A percentile compares a stretch with the other conserved stretches of the same genome.
These are phyloP conservation scores for Cystobasidium tubakii DNA, from an alignment of 768 basidiomycete species.

Conservation along the genomic window DNA sequence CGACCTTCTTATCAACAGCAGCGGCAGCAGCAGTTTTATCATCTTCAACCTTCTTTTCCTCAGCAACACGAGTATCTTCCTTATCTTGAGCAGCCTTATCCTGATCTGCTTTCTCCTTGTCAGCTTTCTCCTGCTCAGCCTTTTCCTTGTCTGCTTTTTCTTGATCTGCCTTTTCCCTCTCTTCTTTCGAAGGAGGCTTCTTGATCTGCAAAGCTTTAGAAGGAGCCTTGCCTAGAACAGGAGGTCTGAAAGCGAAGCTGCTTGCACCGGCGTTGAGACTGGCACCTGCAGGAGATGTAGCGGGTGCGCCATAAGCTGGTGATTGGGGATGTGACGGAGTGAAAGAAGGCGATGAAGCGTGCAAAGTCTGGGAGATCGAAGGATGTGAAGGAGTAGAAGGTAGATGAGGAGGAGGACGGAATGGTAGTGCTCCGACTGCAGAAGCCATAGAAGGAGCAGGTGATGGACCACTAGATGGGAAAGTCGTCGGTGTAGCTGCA, in stretches of 20 bases:
- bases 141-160: conserved; percentile 32
- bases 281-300: conserved; percentile 14
- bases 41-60: conserved; percentile 12
- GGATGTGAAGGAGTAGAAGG: conserved; percentile 28
- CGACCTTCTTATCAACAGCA: background rate
- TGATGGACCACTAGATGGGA: conserved; percentile 2
- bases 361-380: conserved; percentile 13
- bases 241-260: conserved; percentile 21
- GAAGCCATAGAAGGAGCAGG: conserved; percentile 27
- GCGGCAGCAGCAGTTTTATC: background rate
- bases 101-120: conserved; percentile 20
- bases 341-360: conserved; percentile 26
- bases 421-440: conserved; percentile 4
- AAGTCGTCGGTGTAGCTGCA: conserved; percentile 23
- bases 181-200: conserved; percentile 31
- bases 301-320: background rate
- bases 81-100: conserved; percentile 14
- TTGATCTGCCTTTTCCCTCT: conserved; percentile 11
- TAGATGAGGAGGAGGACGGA: conserved; percentile 17
- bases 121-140: background rate
- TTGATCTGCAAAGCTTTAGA: conserved; percentile 32
- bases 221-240: background rate
- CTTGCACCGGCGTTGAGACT: conserved; percentile 23
- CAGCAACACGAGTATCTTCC: background rate
- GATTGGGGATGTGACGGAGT: conserved; percentile 25